Base-by-base conservation (phyloP, 192 early-diverging fungal genomes). In the Thamnidium elegans region DNA sequence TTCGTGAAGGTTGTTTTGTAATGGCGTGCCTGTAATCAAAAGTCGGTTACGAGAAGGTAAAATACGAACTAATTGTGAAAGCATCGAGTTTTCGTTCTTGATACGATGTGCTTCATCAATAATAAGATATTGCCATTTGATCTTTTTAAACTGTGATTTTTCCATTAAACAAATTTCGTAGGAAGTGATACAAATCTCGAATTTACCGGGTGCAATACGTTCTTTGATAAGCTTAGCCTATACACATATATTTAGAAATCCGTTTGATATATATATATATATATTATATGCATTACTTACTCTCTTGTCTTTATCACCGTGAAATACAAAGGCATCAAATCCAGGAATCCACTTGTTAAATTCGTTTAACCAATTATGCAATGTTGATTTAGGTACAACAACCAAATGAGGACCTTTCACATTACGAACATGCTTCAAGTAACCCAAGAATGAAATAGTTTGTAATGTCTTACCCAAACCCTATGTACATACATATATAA, bases 1-100 rank as follows among this genome's bases (percentile, higher is more conserved):
- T 76, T 99, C 97, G 68, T 97, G 94, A 10, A 99, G 80, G 60
- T 97, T 95, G 84, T 99, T 99, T 70, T 97, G 95, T 31, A 98
- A 84, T 15, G 96, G 96, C 0, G 96, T 98, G 63, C 96, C 96
- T 0, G 96, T 96, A 15, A 98, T 88, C 42, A 98, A 75, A 51
- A 99, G 82, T 32, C 97, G 86, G 63, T 94, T 90, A 51, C 88
- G 83, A 31, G 94, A 93, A 34, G 86, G 79, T 71, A 99, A 90
- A 52, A 90, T 79, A 51, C 95, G 88, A 26, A 99, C 90, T n/a
- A 97, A 95, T 69, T 94, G 90, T 6, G 94, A 95, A 17, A 97
- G 84, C 70, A 87, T 87, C 7, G 95, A 98, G 81, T 97, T 97
- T 79, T 97, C 95, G 79, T 99, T 99, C 70, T 99, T 99, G 79